phyloP scores from a whole-genome alignment of 2,329 filamentous ascomycete species.

The Talaromyces sp. region DNA sequence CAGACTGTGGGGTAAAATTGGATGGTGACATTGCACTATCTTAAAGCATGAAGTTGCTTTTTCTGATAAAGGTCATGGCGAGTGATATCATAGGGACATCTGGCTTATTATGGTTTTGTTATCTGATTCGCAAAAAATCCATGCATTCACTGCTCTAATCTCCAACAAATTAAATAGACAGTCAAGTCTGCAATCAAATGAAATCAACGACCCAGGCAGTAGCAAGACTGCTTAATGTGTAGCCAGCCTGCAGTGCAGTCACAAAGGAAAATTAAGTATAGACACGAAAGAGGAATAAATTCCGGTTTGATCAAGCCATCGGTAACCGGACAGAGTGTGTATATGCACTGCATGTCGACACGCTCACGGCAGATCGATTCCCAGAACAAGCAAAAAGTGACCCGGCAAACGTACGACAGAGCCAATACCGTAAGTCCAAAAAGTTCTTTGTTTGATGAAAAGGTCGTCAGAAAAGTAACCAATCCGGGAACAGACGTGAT shows the following conservation, averaged over 20 bases:
- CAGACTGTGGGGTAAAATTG: constrained; percentile 7
- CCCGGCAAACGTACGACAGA: background rate
- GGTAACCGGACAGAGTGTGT: background rate
- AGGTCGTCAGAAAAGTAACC: constrained; percentile 6
- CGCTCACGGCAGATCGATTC: background rate
- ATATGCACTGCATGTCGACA: constrained; percentile 7
- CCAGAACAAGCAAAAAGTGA: background rate
- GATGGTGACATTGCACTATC: background rate
- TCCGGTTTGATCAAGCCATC: constrained; percentile 1
- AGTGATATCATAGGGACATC: background rate
- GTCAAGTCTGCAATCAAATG: constrained; percentile 12
- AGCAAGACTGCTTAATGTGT: background rate
- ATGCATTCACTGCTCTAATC: constrained; percentile 1
- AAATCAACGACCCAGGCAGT: background rate
- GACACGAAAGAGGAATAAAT: constrained; percentile 12
- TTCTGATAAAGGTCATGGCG: background rate
- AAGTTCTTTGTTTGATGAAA: constrained; percentile 4
- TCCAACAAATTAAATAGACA: constrained; percentile 13
- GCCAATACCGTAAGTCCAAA: constrained; percentile 1
- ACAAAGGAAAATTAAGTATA: constrained; percentile 14
- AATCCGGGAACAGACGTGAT: constrained; percentile 6
- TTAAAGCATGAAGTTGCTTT: background rate
- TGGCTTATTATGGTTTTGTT: background rate
- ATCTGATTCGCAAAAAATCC: background rate
- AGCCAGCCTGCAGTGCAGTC: constrained; percentile 2